Evolutionary conservation across 371 early-diverging fungal species (phyloP).

Genomic region (Mortierella sp.): DNA sequence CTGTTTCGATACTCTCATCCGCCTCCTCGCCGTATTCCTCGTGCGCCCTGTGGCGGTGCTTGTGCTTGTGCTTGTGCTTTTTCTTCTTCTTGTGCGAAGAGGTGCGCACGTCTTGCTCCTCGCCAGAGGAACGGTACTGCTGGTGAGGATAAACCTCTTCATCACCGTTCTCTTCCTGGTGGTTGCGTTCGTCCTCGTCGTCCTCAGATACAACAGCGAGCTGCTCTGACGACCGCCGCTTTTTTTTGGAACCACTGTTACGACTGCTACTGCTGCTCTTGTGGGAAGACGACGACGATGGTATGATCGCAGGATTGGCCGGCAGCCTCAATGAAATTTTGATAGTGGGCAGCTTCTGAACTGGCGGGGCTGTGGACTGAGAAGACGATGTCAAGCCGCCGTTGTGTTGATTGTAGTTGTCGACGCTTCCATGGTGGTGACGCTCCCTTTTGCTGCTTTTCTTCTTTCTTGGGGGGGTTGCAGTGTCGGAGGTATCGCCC

Average conservation of each 20-base stretch:
- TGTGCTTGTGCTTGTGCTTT: slow-evolving; percentile 51
- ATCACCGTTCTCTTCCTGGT: not conserved
- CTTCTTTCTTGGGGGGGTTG: slow-evolving; percentile 15
- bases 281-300: slow-evolving; percentile 5
- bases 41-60: slow-evolving; percentile 35
- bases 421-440: slow-evolving; percentile 8
- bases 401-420: slow-evolving; percentile 4
- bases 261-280: slow-evolving; percentile 6
- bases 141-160: slow-evolving; percentile 4
- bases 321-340: slow-evolving; percentile 49
- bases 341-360: slow-evolving; percentile 36
- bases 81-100: slow-evolving; percentile 41
- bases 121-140: slow-evolving; percentile 9
- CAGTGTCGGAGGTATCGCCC: slow-evolving; percentile 6
- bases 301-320: slow-evolving; percentile 18
- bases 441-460: slow-evolving; percentile 35
- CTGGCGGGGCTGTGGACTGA: slow-evolving; percentile 10
- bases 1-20: slow-evolving; percentile 3
- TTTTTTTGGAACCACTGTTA: slow-evolving; percentile 25
- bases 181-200: slow-evolving; percentile 16
- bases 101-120: slow-evolving; percentile 16
- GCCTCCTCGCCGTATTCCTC: slow-evolving; percentile 4
- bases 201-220: slow-evolving; percentile 24
- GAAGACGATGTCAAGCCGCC: slow-evolving; percentile 5
- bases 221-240: slow-evolving; percentile 34